A percentile compares a stretch with the other conserved stretches of the same genome.
These are phyloP conservation scores for Articulospora tetracladia DNA, from an alignment of 495 filamentous ascomycete genomes.

Conservation along the genomic window DNA sequence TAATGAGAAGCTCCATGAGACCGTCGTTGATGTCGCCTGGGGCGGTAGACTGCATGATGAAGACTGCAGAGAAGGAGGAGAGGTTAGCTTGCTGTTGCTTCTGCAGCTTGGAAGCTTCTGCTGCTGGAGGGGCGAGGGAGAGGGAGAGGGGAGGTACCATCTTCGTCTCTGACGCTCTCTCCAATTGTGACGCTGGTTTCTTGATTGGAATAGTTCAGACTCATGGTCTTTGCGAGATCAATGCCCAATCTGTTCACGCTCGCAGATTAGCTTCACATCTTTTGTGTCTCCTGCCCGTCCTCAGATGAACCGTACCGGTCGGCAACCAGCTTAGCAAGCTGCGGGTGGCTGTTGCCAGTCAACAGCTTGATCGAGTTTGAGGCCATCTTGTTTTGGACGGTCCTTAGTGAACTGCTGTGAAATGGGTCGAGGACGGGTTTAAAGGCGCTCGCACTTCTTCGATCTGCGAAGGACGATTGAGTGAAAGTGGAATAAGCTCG, in stretches of 20 bases:
- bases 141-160: too few species aligned
- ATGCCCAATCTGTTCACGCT: slow-evolving; percentile 69
- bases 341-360: slow-evolving; percentile 92
- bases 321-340: slow-evolving; percentile 83
- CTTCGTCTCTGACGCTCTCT: slow-evolving; percentile 94
- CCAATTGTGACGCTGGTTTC: slow-evolving; percentile 96
- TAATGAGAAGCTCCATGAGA: slow-evolving; percentile 97
- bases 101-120: neutral
- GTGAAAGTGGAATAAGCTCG: neutral
- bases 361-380: slow-evolving; percentile 94
- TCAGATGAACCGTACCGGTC: slow-evolving; percentile 62
- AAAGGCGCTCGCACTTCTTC: neutral
- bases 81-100: neutral
- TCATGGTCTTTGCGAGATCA: slow-evolving; percentile 88
- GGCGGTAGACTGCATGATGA: slow-evolving; percentile 92
- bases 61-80: slow-evolving; percentile 52
- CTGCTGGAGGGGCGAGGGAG: slow-evolving; percentile 4
- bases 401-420: neutral
- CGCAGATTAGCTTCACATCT: slow-evolving; percentile 12
- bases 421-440: neutral
- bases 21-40: slow-evolving; percentile 98
- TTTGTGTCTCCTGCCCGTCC: slow-evolving; percentile 15
- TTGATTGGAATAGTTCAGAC: slow-evolving; percentile 95
- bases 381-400: slow-evolving; percentile 59
- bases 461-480: neutral